Conservation (phyloP, 2,329 filamentous ascomycete genomes). For the Stagonosporopsis cucurbitacearum region DNA sequence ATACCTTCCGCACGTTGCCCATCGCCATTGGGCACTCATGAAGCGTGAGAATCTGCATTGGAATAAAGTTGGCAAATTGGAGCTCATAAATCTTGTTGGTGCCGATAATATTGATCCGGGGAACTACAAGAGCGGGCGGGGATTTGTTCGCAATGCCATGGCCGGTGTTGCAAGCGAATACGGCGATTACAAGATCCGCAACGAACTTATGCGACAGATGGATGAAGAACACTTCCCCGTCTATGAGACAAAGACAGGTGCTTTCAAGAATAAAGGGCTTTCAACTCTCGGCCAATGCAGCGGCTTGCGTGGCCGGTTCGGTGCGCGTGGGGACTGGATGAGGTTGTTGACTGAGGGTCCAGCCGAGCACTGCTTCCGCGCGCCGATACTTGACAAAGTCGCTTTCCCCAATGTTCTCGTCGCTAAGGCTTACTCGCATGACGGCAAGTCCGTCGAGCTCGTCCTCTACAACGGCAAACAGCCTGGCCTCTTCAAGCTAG, state of each 20-base stretch:
- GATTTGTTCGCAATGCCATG: constrained; percentile 15
- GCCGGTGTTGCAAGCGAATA: constrained; percentile 22
- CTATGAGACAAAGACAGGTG: constrained; percentile 15
- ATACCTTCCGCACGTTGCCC: constrained; percentile 21
- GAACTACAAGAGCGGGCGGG: constrained; percentile 25
- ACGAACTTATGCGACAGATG: constrained; percentile 21
- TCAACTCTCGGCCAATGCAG: constrained; percentile 10
- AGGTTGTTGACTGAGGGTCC: constrained; percentile 19
- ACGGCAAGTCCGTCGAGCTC: constrained; percentile 18
- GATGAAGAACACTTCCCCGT: constrained; percentile 23
- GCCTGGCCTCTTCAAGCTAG: constrained; percentile 15
- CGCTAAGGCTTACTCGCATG: constrained; percentile 22
- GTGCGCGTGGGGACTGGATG: constrained; percentile 18
- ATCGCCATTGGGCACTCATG: constrained; percentile 24
- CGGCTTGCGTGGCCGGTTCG: constrained; percentile 8
- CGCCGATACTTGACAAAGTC: constrained; percentile 19
- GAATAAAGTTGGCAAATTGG: constrained; percentile 10
- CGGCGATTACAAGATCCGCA: constrained; percentile 19
- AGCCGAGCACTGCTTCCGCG: constrained; percentile 13
- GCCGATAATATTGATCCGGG: constrained; percentile 26
- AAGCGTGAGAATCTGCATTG: constrained; percentile 19
- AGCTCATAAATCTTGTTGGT: constrained; percentile 22
- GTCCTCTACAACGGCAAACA: constrained; percentile 21
- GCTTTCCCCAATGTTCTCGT: constrained; percentile 25
- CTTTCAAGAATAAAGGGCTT: constrained; percentile 22